These are phyloP conservation scores for Colletotrichum shisoi DNA, from an alignment of 2,329 filamentous ascomycete species.

Conservation along the genomic window DNA sequence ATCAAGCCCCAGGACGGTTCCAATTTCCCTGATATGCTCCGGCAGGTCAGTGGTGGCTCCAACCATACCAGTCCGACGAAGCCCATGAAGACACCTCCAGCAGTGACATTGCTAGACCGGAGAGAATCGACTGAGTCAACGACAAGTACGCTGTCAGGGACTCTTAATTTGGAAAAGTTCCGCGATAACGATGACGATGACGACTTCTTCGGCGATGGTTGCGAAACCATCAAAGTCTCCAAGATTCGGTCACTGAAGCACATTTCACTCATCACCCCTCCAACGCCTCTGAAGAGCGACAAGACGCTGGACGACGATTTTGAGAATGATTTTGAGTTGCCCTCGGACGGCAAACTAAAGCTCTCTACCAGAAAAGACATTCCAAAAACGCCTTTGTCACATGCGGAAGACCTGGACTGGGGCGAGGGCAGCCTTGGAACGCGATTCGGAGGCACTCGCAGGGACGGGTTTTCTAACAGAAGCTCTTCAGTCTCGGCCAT, in stretches of 20 bases:
- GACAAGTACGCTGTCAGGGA: slow-evolving; percentile 52
- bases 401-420: slow-evolving; percentile 86
- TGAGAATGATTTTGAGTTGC: slow-evolving; percentile 76
- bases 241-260: slow-evolving; percentile 64
- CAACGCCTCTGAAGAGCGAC: slow-evolving; percentile 60
- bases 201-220: slow-evolving; percentile 69
- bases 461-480: slow-evolving; percentile 79
- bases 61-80: slow-evolving; percentile 62
- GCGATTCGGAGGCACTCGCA: slow-evolving; percentile 83
- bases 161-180: slow-evolving; percentile 69
- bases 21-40: slow-evolving; percentile 72
- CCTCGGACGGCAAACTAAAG: slow-evolving; percentile 70
- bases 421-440: slow-evolving; percentile 92
- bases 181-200: slow-evolving; percentile 68
- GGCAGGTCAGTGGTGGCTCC: slow-evolving; percentile 69
- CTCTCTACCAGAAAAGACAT: slow-evolving; percentile 69
- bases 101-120: slow-evolving; percentile 43
- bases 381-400: slow-evolving; percentile 67
- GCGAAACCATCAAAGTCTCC: slow-evolving; percentile 72
- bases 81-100: slow-evolving; percentile 47
- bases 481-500: slow-evolving; percentile 89
- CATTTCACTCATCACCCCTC: slow-evolving; percentile 63
- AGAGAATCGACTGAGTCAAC: slow-evolving; percentile 46
- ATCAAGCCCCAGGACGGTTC: slow-evolving; percentile 69
- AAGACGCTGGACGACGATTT: slow-evolving; percentile 67